Evolutionary conservation across 2,329 filamentous ascomycete genomes (phyloP).

Genomic region (Herpomyces periplanetae): DNA sequence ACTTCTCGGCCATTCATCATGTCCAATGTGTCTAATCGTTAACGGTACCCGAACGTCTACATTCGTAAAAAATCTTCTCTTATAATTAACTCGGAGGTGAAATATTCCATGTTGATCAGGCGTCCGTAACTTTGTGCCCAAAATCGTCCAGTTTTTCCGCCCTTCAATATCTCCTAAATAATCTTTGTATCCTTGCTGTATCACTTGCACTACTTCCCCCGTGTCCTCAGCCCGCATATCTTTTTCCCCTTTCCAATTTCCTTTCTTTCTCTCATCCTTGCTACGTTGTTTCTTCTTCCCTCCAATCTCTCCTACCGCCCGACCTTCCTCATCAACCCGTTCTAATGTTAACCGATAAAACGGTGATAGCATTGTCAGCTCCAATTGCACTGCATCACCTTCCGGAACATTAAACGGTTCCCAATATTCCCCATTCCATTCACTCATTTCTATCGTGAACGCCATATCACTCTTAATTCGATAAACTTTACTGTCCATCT

Average conservation of each 20-base stretch:
- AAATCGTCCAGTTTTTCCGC: constrained; percentile 25
- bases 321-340: constrained; percentile 12
- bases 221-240: too few relatives aligned
- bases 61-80: constrained; percentile 56
- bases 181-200: too few relatives aligned
- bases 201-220: too few relatives aligned
- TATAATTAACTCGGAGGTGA: constrained; percentile 91
- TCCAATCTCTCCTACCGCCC: too few relatives aligned
- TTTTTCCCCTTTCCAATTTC: too few relatives aligned
- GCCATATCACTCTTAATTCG: constrained; percentile 83
- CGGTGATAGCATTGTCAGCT: constrained; percentile 93
- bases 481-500: constrained; percentile 49
- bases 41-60: constrained; percentile 82
- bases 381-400: constrained; percentile 45
- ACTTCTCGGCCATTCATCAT: constrained; percentile 78
- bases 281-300: too few relatives aligned
- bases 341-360: constrained; percentile 54
- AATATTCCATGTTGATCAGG: constrained; percentile 97
- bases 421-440: constrained; percentile 36
- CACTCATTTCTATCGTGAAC: constrained; percentile 57
- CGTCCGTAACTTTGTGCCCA: constrained; percentile 30
- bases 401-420: constrained; percentile 27
- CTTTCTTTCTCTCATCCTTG: too few relatives aligned
- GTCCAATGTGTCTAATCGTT: constrained; percentile 75
- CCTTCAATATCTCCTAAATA: too few relatives aligned